Conservation (phyloP, 768 basidiomycete genomes). For the Sarcodon sp. region DNA sequence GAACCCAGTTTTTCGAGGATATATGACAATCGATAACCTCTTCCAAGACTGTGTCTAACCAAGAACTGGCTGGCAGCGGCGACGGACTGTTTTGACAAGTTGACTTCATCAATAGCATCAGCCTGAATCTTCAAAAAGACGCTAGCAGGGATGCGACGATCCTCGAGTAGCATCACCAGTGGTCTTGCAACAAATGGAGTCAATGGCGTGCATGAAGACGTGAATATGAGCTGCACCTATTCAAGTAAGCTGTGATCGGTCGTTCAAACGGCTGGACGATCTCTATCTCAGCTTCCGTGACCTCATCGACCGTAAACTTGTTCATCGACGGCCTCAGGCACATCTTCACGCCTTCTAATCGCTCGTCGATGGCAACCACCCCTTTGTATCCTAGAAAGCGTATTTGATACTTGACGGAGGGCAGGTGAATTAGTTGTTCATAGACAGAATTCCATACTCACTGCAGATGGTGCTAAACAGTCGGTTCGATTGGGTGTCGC, state of each 20-base stretch:
- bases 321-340: constrained; percentile 60
- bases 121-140: constrained; percentile 54
- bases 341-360: constrained; percentile 50
- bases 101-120: constrained; percentile 37
- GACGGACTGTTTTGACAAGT: constrained; percentile 47
- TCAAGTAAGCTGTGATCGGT: constrained; percentile 56
- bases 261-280: constrained; percentile 52
- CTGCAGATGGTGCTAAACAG: constrained; percentile 43
- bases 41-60: constrained; percentile 30
- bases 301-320: constrained; percentile 49
- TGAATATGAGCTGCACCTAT: constrained; percentile 33
- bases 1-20: constrained; percentile 37
- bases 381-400: constrained; percentile 81
- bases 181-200: constrained; percentile 28
- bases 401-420: constrained; percentile 47
- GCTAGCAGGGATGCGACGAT: constrained; percentile 46
- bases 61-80: constrained; percentile 35
- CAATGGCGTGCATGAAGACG: neutral
- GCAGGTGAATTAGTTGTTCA: constrained; percentile 4
- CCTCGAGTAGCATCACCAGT: constrained; percentile 69
- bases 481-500: constrained; percentile 20
- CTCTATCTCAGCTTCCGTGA: constrained; percentile 47
- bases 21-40: constrained; percentile 32
- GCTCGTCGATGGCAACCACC: constrained; percentile 53
- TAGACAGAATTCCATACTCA: constrained; percentile 23